Evolutionary conservation across 169 alveolate species (phyloP), one percentile per base, ranked within the genome.

Genomic region (Besnoitia besnoiti): DNA sequence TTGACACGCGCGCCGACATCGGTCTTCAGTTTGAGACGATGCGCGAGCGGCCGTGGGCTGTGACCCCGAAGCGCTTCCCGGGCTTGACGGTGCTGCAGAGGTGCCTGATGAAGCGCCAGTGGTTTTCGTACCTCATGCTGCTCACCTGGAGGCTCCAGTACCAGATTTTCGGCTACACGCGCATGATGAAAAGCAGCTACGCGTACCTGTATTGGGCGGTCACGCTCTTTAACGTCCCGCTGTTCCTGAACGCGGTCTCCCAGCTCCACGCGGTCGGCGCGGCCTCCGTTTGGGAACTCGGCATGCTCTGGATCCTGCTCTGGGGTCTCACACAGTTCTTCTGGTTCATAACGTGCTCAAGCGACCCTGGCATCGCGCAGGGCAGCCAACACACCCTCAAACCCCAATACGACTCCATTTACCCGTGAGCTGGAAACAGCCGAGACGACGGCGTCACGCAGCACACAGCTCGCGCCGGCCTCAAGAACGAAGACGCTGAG

Each of bases 151-250:
- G 77, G 33, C 27, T 93, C 42, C 96, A 95, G 89, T 82, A 95
- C 84, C 94, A 94, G 87, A 44, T 95, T 1, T 94, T 95, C 49
- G 96, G 96, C 80, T 92, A 79, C 33, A 93, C 94, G 62, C 82
- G 95, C 40, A 61, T 92, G 49, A 85, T 96, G 77, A 93, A 93
- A 92, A 94, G 94, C n/a, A 93, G 94, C 67, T 96, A 95, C 91
- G 97, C 96, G 30, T 82, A 92, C 35, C 94, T 94, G 61, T 96
- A 95, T 59, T 96, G 97, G 97, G 91, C 92, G 85, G 89, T 95
- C 85, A 92, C 97, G 46, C 39, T 95, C 44, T 59, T 94, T 59
- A 95, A 95, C 80, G 49, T 96, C 27, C 75, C 90, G 42, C 84
- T 96, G n/a, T 91, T 84, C 49, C 30, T 93, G 27, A 33, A 40